Evolutionary conservation across 2,329 filamentous ascomycete species (phyloP).

Genomic region (Xylariaceae sp.): DNA sequence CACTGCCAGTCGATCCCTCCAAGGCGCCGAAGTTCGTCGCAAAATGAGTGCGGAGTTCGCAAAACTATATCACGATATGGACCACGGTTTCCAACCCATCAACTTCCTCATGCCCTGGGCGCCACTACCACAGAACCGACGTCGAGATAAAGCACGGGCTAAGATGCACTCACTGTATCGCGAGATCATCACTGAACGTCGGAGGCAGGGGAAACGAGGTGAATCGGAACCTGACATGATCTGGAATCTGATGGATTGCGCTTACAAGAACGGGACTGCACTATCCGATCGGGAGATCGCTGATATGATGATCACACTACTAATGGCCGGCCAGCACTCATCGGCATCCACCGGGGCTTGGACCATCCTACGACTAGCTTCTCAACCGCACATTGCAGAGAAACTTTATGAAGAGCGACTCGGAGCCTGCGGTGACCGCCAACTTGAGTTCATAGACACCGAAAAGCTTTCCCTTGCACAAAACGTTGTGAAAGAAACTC

Average conservation of each 20-base stretch:
- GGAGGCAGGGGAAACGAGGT: slow-evolving; percentile 42
- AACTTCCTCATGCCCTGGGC: slow-evolving; percentile 81
- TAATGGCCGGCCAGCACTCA: slow-evolving; percentile 82
- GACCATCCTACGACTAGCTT: slow-evolving; percentile 71
- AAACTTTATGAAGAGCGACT: slow-evolving; percentile 67
- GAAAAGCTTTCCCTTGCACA: slow-evolving; percentile 57
- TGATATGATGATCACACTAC: slow-evolving; percentile 80
- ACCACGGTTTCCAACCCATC: slow-evolving; percentile 73
- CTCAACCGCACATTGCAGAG: slow-evolving; percentile 64
- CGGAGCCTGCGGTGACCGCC: slow-evolving; percentile 46
- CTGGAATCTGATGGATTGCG: slow-evolving; percentile 71
- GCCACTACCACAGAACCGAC: slow-evolving; percentile 71
- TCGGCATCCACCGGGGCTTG: slow-evolving; percentile 74
- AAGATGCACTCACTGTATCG: slow-evolving; percentile 69
- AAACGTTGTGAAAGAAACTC: slow-evolving; percentile 68
- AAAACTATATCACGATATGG: slow-evolving; percentile 73
- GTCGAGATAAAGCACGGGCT: slow-evolving; percentile 64
- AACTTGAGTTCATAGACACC: slow-evolving; percentile 57
- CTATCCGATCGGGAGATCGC: slow-evolving; percentile 74
- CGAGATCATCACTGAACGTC: slow-evolving; percentile 64
- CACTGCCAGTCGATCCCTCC: slow-evolving; percentile 71
- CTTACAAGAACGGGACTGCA: slow-evolving; percentile 67
- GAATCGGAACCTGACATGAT: slow-evolving; percentile 66
- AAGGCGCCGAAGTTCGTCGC: slow-evolving; percentile 71
- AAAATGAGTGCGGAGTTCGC: slow-evolving; percentile 70